Base-by-base conservation (phyloP, 306 rosid species). In the Prosopis cineraria region DNA sequence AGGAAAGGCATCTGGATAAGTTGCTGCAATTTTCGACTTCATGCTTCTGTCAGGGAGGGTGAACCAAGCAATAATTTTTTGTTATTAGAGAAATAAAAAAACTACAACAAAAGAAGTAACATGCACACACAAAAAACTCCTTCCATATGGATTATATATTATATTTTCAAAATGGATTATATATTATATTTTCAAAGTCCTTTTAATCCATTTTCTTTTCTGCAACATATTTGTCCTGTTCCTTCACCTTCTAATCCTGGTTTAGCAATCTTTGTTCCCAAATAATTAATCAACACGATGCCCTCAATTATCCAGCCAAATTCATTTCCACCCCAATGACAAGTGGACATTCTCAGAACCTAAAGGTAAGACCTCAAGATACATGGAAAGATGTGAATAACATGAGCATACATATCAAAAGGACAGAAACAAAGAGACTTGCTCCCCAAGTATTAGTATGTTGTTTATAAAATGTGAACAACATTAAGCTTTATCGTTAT, bases 1-100 rank as follows among this genome's bases (percentile, higher is more conserved):
- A 27, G 92, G 89, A 85, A 93, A 93, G 22, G 96, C 99, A 58
- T 93, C 97, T 2, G 98, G 99, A 79, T 91, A 93, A 24, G 90
- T 85, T 13, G 91, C 86, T 75, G 84, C 78, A 76, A 95, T 80
- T 85, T 86, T 92, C 5, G 93, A 91, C 86, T 91, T 92, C 93
- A 93, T 92, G 88, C 82, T 88, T 86, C 98, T 95, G 88, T 79
- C 5, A 50, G 33, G 39, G 19, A 50, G 53, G 65, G 33, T 60
- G 20, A 77, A 39, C 25, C 67, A 68, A 80, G 48, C 40, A 65
- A 56, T 17, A 68, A 30, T n/a, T 34, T 10, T 11, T 73, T 30
- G 17, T 48, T 37, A 50, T 8, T 33, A 62, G 50, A 31, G 27
- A 55, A 64, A 70, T 53, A 69, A 65, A 29, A 29, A 17, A 33